These are phyloP conservation scores for Hyphodiscus hymeniophilus DNA, from an alignment of 495 filamentous ascomycete species.

Conservation along the genomic window DNA sequence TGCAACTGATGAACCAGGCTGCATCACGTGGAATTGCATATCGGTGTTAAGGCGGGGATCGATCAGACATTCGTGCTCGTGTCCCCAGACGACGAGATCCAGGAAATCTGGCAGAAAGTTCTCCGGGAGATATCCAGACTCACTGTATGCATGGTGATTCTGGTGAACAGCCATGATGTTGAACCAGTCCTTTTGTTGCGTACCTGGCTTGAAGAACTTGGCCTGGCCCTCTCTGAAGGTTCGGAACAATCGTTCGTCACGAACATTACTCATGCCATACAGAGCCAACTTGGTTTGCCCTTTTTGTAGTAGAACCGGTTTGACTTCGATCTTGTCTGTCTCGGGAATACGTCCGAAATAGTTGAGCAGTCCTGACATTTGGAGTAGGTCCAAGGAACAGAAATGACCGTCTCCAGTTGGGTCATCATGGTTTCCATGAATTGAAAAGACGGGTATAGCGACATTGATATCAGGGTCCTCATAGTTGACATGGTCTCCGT, in stretches of 20 bases:
- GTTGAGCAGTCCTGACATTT: conserved; percentile 85
- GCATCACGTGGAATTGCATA: conserved; percentile 90
- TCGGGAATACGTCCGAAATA: conserved; percentile 92
- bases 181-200: conserved; percentile 89
- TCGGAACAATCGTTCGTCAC: conserved; percentile 87
- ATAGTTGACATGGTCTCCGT: conserved; percentile 87
- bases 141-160: conserved; percentile 86
- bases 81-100: conserved; percentile 91
- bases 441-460: conserved; percentile 94
- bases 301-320: conserved; percentile 89
- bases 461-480: conserved; percentile 97
- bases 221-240: conserved; percentile 92
- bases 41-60: conserved; percentile 74
- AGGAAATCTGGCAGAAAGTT: conserved; percentile 89
- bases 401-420: conserved; percentile 87
- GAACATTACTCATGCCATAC: conserved; percentile 93
- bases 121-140: conserved; percentile 87
- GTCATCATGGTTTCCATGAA: conserved; percentile 98
- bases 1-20: conserved; percentile 91
- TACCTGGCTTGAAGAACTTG: conserved; percentile 79
- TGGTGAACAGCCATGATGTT: conserved; percentile 95
- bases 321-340: conserved; percentile 84
- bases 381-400: conserved; percentile 83
- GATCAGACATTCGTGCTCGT: conserved; percentile 95
- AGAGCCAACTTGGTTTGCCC: conserved; percentile 88